A percentile compares a stretch with the other conserved stretches of the same genome.
Conservation (phyloP, 768 basidiomycete species). For the Panus rudis region DNA sequence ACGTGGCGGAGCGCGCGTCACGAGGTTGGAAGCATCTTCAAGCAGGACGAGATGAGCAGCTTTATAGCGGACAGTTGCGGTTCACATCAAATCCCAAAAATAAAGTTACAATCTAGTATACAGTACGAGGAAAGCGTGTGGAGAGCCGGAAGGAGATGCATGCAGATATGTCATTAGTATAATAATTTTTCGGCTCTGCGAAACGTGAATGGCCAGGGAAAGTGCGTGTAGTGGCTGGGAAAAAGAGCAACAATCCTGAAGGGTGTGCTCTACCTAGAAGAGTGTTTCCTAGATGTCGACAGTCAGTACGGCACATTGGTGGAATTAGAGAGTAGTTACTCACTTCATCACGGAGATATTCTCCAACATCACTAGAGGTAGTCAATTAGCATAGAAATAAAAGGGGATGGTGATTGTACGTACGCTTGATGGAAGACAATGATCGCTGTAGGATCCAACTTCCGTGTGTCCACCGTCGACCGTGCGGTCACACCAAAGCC, state of each 20-base stretch:
- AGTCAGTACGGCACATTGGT: constrained; percentile 3
- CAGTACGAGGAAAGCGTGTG: no score
- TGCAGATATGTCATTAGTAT: no score
- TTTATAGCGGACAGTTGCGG: not conserved
- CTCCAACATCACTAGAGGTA: constrained; percentile 82
- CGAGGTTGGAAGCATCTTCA: not conserved
- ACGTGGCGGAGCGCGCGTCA: not conserved
- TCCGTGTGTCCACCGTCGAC: constrained; percentile 92
- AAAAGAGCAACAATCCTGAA: no score
- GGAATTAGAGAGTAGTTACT: constrained; percentile 11
- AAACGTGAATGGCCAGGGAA: no score
- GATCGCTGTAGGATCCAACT: constrained; percentile 94
- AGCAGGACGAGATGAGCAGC: not conserved
- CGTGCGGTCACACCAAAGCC: constrained; percentile 97
- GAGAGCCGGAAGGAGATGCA: no score
- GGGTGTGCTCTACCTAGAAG: no score
- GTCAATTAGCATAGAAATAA: not conserved
- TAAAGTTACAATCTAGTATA: no score
- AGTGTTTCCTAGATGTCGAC: constrained; percentile 57
- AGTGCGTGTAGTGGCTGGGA: no score
- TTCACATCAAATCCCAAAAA: not conserved
- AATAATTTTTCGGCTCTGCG: no score
- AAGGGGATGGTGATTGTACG: constrained; percentile 18
- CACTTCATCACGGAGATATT: constrained; percentile 96
- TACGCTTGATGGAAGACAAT: constrained; percentile 99